Evolutionary conservation across 495 filamentous ascomycete genomes (phyloP), one percentile per base, ranked within the genome.

Genomic region (Lepidopterella palustris): DNA sequence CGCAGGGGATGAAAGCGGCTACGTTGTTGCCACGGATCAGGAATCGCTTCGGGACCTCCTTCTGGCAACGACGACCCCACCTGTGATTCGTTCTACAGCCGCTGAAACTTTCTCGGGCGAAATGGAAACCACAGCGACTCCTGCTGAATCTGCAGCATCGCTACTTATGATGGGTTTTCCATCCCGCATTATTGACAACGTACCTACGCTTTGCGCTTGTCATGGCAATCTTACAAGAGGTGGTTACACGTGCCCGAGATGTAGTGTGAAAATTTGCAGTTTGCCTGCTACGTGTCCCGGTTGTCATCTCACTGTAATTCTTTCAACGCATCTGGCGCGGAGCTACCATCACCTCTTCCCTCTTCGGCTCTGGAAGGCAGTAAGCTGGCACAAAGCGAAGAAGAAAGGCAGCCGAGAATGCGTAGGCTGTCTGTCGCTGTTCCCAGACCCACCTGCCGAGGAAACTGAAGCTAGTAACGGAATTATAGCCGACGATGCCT

Each of bases 161-260:
- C 78, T 97, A 28, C 80, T 99, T 13, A 95, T 91, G 88, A 97
- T 97, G 95, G 95, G 93, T 3, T 99, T 99, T 66, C 93, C 93
- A n/a, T 92, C 87, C 47, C 84, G 93, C 15, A 87, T 87, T n/a
- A 83, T 91, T 51, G 89, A 90, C 56, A 76, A 82, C 15, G 76
- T 73, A 23, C 83, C 86, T 52, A 84, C 82, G n/a, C 82, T 93
- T 49, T 98, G 93, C 68, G 91, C 92, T 27, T 98, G 93, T 65
- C 95, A 99, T 74, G 86, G 84, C 57, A 85, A 85, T 39, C 86
- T 91, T 21, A 89, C 82, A 10, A 80, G 85, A 29, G 90, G 91
- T n/a, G 92, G 93, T 0, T 99, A 97, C 73, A 73, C 85, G 21
- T 99, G 93, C 76, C 91, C 90, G 15, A 80, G 93, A 55, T 98